Conservation (phyloP, 257 asterid genomes). For the Penstemon barbatus region DNA sequence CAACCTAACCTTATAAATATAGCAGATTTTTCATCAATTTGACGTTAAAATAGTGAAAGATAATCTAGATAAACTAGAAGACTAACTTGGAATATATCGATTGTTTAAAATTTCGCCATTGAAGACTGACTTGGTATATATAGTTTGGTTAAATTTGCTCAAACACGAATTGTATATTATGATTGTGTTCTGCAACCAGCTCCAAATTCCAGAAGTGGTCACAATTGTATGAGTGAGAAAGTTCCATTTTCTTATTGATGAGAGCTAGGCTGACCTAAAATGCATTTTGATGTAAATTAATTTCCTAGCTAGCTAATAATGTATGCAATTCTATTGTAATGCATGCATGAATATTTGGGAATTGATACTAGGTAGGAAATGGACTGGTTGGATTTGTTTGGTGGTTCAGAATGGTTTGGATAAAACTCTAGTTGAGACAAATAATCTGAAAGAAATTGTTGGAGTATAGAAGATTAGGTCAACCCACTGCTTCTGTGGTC, state of each 20-base stretch:
- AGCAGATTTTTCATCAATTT: no score
- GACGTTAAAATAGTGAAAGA: no score
- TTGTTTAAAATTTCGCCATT: background rate
- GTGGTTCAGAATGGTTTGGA: no score
- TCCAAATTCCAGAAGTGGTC: constrained; percentile 1
- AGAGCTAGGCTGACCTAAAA: constrained; percentile 9
- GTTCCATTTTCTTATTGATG: constrained; percentile 10
- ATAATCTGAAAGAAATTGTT: no score
- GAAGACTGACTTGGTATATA: constrained; percentile 9
- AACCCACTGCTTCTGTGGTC: no score
- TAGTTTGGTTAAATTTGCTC: constrained; percentile 7
- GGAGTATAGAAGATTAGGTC: no score
- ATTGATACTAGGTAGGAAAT: background rate
- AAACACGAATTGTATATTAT: constrained; percentile 18
- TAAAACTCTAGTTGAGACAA: no score
- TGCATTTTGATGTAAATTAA: constrained; percentile 15
- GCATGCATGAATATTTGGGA: background rate
- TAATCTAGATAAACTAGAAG: no score
- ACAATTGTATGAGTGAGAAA: background rate
- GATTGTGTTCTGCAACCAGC: constrained; percentile 7
- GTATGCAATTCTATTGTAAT: background rate
- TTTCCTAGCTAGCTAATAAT: background rate
- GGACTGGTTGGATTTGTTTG: no score
- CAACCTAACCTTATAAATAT: constrained; percentile 1
- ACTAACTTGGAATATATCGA: background rate